These are phyloP conservation scores for Colletotrichum tamarilloi DNA, from an alignment of 2,329 filamentous ascomycete genomes.

Conservation along the genomic window DNA sequence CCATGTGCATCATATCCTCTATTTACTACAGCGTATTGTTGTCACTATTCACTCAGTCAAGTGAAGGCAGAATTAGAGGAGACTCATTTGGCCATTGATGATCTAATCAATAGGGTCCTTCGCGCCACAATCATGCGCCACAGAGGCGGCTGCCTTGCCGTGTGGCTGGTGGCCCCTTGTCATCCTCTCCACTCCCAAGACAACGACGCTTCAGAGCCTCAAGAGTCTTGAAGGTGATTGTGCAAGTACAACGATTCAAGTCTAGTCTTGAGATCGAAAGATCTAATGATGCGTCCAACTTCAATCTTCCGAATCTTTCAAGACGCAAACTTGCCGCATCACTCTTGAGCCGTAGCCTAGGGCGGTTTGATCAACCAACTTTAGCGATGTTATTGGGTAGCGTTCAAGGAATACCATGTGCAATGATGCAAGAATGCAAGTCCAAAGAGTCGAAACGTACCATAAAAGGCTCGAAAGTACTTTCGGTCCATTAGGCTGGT, in stretches of 20 bases:
- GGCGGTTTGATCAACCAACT: not conserved
- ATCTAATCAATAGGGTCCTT: not conserved
- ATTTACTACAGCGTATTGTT: too few species aligned
- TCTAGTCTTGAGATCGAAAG: too few species aligned
- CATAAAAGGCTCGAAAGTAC: not conserved
- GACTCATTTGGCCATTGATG: not conserved
- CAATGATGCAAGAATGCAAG: too few species aligned
- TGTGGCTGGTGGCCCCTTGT: conserved; percentile 9
- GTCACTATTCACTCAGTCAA: too few species aligned
- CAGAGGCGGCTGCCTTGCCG: not conserved
- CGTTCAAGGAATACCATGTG: not conserved
- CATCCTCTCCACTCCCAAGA: not conserved
- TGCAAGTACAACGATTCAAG: not conserved
- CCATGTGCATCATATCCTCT: too few species aligned
- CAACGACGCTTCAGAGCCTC: not conserved
- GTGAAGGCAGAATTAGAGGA: too few species aligned
- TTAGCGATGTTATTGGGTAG: too few species aligned
- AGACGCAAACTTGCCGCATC: not conserved
- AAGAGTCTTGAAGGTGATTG: not conserved
- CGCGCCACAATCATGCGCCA: not conserved
- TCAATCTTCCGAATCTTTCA: too few species aligned
- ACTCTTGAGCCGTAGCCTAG: too few species aligned
- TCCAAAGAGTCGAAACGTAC: too few species aligned
- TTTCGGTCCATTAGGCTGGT: not conserved
- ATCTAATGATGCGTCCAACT: too few species aligned